These are phyloP conservation scores for Leishmania amazonensis DNA, from an alignment of 208 protist genomes.

Conservation along the genomic window DNA sequence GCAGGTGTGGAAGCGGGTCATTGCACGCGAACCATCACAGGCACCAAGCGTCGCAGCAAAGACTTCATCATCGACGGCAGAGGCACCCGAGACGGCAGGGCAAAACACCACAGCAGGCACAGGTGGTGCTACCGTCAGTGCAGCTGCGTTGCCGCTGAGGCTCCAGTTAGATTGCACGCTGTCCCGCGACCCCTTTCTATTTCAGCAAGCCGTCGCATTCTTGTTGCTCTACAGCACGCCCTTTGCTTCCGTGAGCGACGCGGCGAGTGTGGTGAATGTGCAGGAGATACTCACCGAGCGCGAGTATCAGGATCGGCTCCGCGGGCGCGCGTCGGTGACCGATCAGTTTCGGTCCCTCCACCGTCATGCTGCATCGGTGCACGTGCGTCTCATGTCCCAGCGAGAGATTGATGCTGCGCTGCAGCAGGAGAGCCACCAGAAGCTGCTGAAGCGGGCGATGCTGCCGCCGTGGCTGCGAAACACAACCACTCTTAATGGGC, in stretches of 20 bases:
- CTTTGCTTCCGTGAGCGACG: conserved; percentile 78
- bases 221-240: conserved; percentile 56
- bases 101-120: not conserved
- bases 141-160: not conserved
- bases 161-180: conserved; percentile 43
- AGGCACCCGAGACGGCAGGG: not conserved
- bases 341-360: conserved; percentile 84
- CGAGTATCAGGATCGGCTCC: conserved; percentile 68
- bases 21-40: not conserved
- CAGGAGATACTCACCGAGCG: conserved; percentile 81
- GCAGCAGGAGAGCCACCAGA: conserved; percentile 48
- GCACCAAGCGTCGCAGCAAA: not conserved
- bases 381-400: conserved; percentile 59
- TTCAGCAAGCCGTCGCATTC: conserved; percentile 87
- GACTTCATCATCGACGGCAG: not conserved
- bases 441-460: conserved; percentile 73
- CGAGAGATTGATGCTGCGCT: conserved; percentile 44
- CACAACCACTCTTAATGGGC: conserved; percentile 11
- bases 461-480: conserved; percentile 84
- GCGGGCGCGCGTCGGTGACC: conserved; percentile 55
- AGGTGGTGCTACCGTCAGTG: not conserved
- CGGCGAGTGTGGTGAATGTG: conserved; percentile 52
- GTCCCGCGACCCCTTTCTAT: conserved; percentile 79
- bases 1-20: conserved; percentile 19
- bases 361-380: conserved; percentile 64